phyloP scores from a whole-genome alignment of 108 stramenopile species.

The Conticribra guillardii region DNA sequence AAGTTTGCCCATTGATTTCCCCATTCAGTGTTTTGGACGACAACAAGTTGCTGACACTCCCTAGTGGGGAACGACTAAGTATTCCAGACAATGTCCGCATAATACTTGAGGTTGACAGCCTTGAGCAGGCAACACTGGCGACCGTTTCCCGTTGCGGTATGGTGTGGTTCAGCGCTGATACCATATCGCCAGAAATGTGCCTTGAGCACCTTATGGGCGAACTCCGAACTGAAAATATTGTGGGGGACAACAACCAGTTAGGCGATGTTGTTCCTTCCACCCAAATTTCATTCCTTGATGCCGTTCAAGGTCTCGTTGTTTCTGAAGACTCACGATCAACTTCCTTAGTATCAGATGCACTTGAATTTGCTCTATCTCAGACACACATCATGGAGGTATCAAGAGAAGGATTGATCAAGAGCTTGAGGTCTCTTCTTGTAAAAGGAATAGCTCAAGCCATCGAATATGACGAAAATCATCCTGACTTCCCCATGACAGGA shows the following conservation, averaged over 20 bases:
- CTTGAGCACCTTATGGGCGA: constrained; percentile 62
- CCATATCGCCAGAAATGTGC: constrained; percentile 85
- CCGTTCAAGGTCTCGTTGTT: constrained; percentile 64
- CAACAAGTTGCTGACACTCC: constrained; percentile 96
- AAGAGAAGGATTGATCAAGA: constrained; percentile 84
- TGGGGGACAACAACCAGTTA: constrained; percentile 43
- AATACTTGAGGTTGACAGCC: constrained; percentile 95
- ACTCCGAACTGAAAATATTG: constrained; percentile 58
- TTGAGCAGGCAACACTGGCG: constrained; percentile 95
- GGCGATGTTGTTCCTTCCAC: constrained; percentile 55
- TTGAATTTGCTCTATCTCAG: constrained; percentile 74
- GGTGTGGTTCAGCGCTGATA: constrained; percentile 97
- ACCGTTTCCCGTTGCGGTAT: constrained; percentile 99
- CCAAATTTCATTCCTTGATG: constrained; percentile 73
- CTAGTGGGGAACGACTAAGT: constrained; percentile 92
- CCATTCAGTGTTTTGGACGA: constrained; percentile 94
- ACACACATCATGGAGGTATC: constrained; percentile 92
- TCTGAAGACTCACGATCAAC: constrained; percentile 59
- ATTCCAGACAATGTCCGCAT: constrained; percentile 91
- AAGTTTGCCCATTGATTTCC: constrained; percentile 9
- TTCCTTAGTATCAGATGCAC: constrained; percentile 79
- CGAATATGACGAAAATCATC: constrained; percentile 96
- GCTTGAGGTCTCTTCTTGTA: constrained; percentile 86
- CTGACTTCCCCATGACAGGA: constrained; percentile 94
- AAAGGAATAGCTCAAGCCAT: constrained; percentile 86